phyloP scores from a whole-genome alignment of 441 rosid genomes.

The Pelargonium citronellum region DNA sequence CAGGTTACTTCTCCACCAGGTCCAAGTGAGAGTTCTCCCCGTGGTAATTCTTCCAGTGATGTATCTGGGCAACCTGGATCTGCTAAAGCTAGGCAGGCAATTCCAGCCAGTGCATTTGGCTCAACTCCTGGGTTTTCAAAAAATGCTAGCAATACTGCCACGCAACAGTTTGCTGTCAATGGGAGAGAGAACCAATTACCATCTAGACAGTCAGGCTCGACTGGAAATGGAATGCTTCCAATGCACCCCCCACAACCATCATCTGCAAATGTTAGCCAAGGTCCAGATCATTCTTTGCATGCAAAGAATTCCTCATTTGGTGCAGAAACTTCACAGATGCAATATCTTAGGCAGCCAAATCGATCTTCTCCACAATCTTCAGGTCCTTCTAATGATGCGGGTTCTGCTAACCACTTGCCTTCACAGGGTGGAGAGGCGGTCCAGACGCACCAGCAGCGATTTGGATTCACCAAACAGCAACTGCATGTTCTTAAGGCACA shows the following conservation, averaged over 20 bases:
- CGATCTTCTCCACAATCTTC: conserved; percentile 51
- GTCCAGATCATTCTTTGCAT: conserved; percentile 48
- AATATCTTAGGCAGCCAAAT: conserved; percentile 59
- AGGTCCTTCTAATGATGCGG: conserved; percentile 50
- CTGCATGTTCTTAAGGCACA: conserved; percentile 98
- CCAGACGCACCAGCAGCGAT: conserved; percentile 50
- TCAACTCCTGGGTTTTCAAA: conserved; percentile 48
- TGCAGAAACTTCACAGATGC: conserved; percentile 57
- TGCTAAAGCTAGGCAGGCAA: conserved; percentile 55
- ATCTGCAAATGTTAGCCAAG: conserved; percentile 45
- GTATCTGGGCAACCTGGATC: conserved; percentile 77
- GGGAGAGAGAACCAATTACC: conserved; percentile 65
- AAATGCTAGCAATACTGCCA: conserved; percentile 37
- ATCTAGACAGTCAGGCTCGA: conserved; percentile 46
- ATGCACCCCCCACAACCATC: conserved; percentile 61
- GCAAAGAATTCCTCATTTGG: conserved; percentile 42
- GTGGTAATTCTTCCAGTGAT: conserved; percentile 76
- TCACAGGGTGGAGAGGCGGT: conserved; percentile 50
- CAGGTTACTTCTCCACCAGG: conserved; percentile 66
- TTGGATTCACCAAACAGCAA: conserved; percentile 88
- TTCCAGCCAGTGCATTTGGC: conserved; percentile 45
- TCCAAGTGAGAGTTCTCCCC: conserved; percentile 70
- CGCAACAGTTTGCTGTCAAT: conserved; percentile 60
- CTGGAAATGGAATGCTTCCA: conserved; percentile 67
- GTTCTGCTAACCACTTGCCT: conserved; percentile 33